These are phyloP conservation scores for Borovskyia barvae DNA, from an alignment of 208 protist species.

Conservation along the genomic window DNA sequence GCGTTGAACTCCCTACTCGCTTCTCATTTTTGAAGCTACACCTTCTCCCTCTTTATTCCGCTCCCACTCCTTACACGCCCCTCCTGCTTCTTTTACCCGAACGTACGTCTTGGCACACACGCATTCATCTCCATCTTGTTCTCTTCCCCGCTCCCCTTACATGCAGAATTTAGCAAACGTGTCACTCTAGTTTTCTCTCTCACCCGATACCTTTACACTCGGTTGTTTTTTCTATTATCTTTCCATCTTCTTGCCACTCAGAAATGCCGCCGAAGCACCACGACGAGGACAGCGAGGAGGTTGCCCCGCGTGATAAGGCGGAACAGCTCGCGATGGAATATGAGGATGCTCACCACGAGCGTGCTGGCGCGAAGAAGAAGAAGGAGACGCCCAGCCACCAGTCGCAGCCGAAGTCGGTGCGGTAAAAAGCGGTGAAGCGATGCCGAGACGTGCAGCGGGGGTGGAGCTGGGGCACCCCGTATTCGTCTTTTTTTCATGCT, in stretches of 20 bases:
- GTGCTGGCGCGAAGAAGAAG: slow-evolving; percentile 61
- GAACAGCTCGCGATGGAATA: slow-evolving; percentile 67
- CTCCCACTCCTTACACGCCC: no score
- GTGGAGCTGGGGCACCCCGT: no score
- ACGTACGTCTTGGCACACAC: background rate
- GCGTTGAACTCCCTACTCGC: no score
- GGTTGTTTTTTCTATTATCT: slow-evolving; percentile 8
- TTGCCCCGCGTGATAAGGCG: slow-evolving; percentile 75
- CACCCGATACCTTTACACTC: background rate
- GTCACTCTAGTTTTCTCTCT: background rate
- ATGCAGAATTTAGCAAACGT: background rate
- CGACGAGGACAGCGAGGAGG: slow-evolving; percentile 51
- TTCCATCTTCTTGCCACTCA: background rate
- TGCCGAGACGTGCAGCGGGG: no score
- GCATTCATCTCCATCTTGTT: no score
- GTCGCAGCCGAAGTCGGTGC: slow-evolving; percentile 82
- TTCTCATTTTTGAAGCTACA: no score
- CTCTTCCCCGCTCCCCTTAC: background rate
- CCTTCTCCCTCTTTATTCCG: no score
- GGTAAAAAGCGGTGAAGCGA: no score
- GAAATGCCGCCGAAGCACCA: slow-evolving; percentile 47
- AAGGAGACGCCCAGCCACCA: slow-evolving; percentile 73
- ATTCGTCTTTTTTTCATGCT: no score
- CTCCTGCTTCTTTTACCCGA: no score
- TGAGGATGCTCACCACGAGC: slow-evolving; percentile 80